A percentile compares a stretch with the other conserved stretches of the same genome.
Conservation (phyloP, 257 asterid species). For the Nemophila menziesii region DNA sequence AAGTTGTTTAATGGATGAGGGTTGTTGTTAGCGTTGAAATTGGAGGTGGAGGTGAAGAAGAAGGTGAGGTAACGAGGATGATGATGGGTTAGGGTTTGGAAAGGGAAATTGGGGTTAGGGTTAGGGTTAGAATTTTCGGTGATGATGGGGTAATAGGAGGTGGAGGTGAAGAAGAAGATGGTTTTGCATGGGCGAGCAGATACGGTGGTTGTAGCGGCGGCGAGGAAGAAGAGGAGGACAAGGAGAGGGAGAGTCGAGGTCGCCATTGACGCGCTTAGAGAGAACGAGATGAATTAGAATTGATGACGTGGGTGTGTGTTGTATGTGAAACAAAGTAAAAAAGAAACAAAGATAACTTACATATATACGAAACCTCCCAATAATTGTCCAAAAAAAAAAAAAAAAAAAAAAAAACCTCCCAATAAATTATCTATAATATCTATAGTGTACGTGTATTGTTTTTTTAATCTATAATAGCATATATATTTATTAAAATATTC, state of each 20-base stretch:
- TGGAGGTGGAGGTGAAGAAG: background rate
- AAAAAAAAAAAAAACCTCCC: too few relatives aligned
- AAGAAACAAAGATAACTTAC: too few relatives aligned
- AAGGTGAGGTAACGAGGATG: background rate
- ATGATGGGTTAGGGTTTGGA: background rate
- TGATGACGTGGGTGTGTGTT: too few relatives aligned
- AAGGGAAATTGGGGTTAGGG: background rate
- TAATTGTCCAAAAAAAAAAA: too few relatives aligned
- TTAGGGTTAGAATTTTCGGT: constrained; percentile 19
- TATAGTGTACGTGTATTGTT: too few relatives aligned
- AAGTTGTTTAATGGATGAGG: background rate
- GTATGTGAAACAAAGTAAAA: too few relatives aligned
- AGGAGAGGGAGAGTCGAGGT: constrained; percentile 14
- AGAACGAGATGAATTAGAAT: background rate
- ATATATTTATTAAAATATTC: too few relatives aligned
- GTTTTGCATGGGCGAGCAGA: constrained; percentile 62
- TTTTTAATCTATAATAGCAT: too few relatives aligned
- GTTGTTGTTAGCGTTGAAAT: background rate
- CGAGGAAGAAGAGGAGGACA: constrained; percentile 23
- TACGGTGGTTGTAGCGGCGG: constrained; percentile 26
- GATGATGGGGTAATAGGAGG: constrained; percentile 18
- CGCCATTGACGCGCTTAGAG: constrained; percentile 27
- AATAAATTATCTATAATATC: too few relatives aligned
- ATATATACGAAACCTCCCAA: too few relatives aligned
- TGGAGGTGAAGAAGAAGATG: constrained; percentile 41